Evolutionary conservation across 192 early-diverging fungal genomes (phyloP), one percentile per base, ranked within the genome.

Genomic region (Rhizoclosmatium globosum): DNA sequence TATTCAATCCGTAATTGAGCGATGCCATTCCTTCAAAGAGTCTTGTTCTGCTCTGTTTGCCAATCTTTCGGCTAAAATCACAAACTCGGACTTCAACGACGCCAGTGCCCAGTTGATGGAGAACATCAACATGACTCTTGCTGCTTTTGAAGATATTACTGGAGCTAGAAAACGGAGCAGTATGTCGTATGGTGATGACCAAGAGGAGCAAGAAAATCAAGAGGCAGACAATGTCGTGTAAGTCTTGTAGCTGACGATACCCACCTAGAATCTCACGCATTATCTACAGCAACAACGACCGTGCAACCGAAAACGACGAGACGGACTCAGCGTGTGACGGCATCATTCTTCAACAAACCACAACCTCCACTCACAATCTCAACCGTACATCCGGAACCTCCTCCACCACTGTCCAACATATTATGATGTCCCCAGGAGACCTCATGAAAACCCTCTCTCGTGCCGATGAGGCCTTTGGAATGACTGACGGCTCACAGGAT

Each of bases 261-360:
- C 17, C 9, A 64, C 9, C 11, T 21, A 23, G 17, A 64, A 23
- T 21, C 13, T 13, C 11, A 13, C 13, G 31, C 9, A 31, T 31
- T 64, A 64, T 64, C 31, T 21, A 23, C 38, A 19, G 13, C 17
- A 64, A 13, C n/a, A 9, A 64, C 9, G 31, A 13, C 31, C 17
- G 46, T 45, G 7, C 68, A 19, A 15, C 4, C 45, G 46, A 45
- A 45, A 47, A 17, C 2, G 38, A 13, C 6, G 71, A 73, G 13
- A 44, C 50, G 7, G 71, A 73, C 56, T 73, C 71, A 38, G 71
- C 50, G 3, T 73, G 56, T 65, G 64, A 65, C n/a, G 71, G 71
- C 2, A 58, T 73, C 47, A 17, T 59, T 31, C 31, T 31, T 31
- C 31, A 31, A 31, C 31, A 31, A 31, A 31, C 31, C 31, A 31